phyloP scores from a whole-genome alignment of 805 yeast genomes.

The Candida cerambycidarum region DNA sequence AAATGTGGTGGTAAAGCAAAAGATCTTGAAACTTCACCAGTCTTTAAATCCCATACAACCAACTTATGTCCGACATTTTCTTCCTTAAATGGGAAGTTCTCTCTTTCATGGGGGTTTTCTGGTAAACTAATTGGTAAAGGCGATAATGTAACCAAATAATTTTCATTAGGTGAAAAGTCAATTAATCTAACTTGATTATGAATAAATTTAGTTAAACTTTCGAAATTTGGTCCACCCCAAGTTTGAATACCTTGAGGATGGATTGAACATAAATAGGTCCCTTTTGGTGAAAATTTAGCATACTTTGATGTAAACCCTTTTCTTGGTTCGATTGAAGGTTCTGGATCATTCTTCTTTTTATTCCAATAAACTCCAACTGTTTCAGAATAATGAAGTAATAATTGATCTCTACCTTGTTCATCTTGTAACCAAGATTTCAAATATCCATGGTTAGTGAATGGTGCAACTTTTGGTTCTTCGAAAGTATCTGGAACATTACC shows the following conservation, averaged over 20 bases:
- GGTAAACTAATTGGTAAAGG: conserved; percentile 78
- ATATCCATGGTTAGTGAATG: conserved; percentile 74
- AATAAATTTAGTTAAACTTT: conserved; percentile 69
- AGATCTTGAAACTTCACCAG: conserved; percentile 83
- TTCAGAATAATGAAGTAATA: conserved; percentile 74
- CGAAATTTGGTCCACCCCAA: conserved; percentile 90
- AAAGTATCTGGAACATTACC: conserved; percentile 63
- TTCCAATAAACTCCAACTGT: conserved; percentile 87
- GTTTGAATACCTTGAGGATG: conserved; percentile 94
- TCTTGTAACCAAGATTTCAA: conserved; percentile 91
- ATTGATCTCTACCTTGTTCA: conserved; percentile 86
- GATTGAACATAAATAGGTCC: conserved; percentile 80
- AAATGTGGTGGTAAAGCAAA: conserved; percentile 83
- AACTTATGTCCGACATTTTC: conserved; percentile 91
- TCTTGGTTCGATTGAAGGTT: conserved; percentile 75
- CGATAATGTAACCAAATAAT: conserved; percentile 85
- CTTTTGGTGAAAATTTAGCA: conserved; percentile 90
- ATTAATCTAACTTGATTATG: conserved; percentile 89
- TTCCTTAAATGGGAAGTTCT: conserved; percentile 76
- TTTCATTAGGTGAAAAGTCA: conserved; percentile 92
- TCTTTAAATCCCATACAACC: conserved; percentile 86
- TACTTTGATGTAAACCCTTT: conserved; percentile 84
- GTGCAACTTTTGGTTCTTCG: conserved; percentile 70
- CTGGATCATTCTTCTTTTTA: conserved; percentile 69
- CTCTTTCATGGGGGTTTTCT: conserved; percentile 57